Percentiles rank a stretch among this genome's conserved stretches.
phyloP scores from a whole-genome alignment of 1,284 basidiomycete species.

The Salmacisia buchloeana region DNA sequence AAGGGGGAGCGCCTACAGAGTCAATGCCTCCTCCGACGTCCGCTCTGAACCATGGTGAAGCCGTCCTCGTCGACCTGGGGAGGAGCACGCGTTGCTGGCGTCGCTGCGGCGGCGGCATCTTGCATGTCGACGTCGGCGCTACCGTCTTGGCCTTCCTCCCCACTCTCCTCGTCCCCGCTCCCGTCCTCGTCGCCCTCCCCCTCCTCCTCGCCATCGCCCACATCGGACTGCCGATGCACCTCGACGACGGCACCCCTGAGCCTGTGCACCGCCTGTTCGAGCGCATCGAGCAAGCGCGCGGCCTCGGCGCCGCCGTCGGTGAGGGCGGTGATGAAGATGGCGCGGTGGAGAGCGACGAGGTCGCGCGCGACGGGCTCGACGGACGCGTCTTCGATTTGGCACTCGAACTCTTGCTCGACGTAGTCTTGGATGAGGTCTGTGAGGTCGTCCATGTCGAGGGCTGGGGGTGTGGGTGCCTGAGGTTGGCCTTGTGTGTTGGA shows the following conservation, averaged over 20 bases:
- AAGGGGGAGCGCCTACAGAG: no score
- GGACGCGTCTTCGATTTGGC: slow-evolving; percentile 39
- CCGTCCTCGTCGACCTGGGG: slow-evolving; percentile 41
- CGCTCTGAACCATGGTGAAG: slow-evolving; percentile 32
- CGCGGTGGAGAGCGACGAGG: slow-evolving; percentile 28
- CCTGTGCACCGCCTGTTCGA: slow-evolving; percentile 29
- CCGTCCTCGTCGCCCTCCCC: neutral
- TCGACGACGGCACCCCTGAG: slow-evolving; percentile 27
- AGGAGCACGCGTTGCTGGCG: slow-evolving; percentile 16
- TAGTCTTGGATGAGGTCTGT: slow-evolving; percentile 41
- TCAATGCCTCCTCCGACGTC: neutral
- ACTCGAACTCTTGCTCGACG: slow-evolving; percentile 44
- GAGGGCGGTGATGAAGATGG: slow-evolving; percentile 28
- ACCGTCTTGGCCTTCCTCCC: neutral
- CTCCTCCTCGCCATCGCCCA: slow-evolving; percentile 20
- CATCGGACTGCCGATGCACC: slow-evolving; percentile 17
- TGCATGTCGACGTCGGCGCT: slow-evolving; percentile 24
- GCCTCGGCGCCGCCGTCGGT: slow-evolving; percentile 20
- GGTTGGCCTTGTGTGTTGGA: neutral
- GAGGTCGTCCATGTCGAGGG: slow-evolving; percentile 42
- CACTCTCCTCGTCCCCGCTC: slow-evolving; percentile 1
- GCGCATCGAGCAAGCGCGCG: slow-evolving; percentile 22
- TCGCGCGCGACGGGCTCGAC: slow-evolving; percentile 35
- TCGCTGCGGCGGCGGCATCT: slow-evolving; percentile 12
- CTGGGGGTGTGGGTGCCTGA: neutral